Evolutionary conservation across 768 basidiomycete genomes (phyloP), one percentile per base, ranked within the genome.

Genomic region (Lactarius sanguifluus): DNA sequence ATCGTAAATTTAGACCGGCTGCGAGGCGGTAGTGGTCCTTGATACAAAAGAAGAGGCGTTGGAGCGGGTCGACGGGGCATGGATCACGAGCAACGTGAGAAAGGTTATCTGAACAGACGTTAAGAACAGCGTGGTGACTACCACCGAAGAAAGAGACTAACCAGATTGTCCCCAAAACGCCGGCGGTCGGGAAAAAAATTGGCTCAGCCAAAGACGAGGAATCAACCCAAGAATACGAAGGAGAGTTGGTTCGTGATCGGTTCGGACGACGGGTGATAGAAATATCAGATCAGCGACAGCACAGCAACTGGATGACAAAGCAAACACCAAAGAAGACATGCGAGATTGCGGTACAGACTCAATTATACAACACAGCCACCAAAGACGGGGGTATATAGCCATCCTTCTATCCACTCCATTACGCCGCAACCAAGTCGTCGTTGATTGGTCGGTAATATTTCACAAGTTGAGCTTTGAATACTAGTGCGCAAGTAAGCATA

Each of bases 41-140:
- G 75, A 64, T 82, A 76, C 64, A 91, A 83, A 57, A 80, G 83
- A 66, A 92, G 84, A 34, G 88, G 80, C 54, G 85, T 81, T 6
- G 90, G 90, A 1, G 90, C 86, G 36, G 83, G 78, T 36, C 90
- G 86, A 71, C 89, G 87, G 61, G 83, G 81, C 88, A 91, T 91
- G 50, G 66, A 68, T 57, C 55, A 25, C 61, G 45, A 9, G n/a
- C 4, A 23, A 50, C 0, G 40, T 64, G n/a, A 30, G 36, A 56
- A 57, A 59, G 32, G 47, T 64, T 28, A 36, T 32, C 57, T 59
- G 60, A 50, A 59, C 20, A 9, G 13, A 55, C 32, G 12, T 56
- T 16, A 56, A 32, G 20, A 25, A 16, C 18, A 41, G 15, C 15
- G 20, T 2, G 20, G 30, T 52, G 7, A 28, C 23, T 13, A 60